Conservation (phyloP, 345 rosid genomes). For the Corymbia maculata region DNA sequence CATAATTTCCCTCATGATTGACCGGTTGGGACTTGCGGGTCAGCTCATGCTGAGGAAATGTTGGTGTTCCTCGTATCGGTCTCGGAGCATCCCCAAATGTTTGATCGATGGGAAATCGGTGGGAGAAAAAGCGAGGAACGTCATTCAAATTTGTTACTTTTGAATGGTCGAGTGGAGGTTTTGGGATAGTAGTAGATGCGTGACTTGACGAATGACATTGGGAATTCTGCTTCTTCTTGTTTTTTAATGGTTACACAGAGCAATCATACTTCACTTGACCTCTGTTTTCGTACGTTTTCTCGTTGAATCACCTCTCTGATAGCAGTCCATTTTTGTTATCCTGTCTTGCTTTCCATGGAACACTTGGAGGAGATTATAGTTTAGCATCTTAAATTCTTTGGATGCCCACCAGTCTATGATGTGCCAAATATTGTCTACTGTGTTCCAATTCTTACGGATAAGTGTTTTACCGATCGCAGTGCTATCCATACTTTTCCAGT, state of each 20-base stretch:
- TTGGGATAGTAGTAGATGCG: background rate
- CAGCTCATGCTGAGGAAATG: background rate
- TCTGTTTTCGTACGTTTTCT: background rate
- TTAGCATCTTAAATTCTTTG: background rate
- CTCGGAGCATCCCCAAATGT: background rate
- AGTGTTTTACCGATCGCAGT: background rate
- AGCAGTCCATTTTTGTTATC: background rate
- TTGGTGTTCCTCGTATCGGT: background rate
- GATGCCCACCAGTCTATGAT: background rate
- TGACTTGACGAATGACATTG: background rate
- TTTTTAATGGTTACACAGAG: background rate
- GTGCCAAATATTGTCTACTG: background rate
- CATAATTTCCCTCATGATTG: background rate
- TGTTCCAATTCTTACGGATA: background rate
- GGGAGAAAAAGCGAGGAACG: background rate
- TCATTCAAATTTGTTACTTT: background rate
- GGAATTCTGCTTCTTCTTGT: background rate
- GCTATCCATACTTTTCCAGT: background rate
- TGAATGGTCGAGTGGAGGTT: background rate
- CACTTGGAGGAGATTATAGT: background rate
- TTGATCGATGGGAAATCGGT: background rate
- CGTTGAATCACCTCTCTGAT: background rate
- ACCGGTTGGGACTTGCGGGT: background rate
- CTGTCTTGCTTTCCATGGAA: background rate
- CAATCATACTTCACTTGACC: background rate